These are phyloP conservation scores for Hypoxylon subgilvum DNA, from an alignment of 495 filamentous ascomycete species.

Conservation along the genomic window DNA sequence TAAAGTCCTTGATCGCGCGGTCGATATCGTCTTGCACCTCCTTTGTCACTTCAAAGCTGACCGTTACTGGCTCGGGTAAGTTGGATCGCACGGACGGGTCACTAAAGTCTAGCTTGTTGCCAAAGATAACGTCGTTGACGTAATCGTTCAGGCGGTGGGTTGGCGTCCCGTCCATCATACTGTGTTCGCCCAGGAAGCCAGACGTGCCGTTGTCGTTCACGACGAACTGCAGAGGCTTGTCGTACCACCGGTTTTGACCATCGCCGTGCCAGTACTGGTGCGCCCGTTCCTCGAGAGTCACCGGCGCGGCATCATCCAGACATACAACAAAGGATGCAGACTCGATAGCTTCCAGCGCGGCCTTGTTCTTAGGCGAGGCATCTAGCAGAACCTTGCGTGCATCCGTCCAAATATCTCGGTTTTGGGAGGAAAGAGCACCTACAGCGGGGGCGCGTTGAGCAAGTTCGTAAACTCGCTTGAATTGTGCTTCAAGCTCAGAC, in stretches of 20 bases:
- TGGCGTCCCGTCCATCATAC: conserved; percentile 99
- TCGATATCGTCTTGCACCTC: conserved; percentile 76
- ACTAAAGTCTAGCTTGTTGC: conserved; percentile 87
- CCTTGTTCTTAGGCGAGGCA: conserved; percentile 75
- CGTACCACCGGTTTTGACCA: conserved; percentile 94
- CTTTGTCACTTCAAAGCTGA: conserved; percentile 78
- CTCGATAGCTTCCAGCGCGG: conserved; percentile 80
- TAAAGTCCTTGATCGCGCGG: conserved; percentile 76
- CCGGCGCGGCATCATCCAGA: conserved; percentile 88
- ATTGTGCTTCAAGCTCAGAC: conserved; percentile 85
- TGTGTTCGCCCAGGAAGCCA: conserved; percentile 98
- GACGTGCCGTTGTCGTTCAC: conserved; percentile 97
- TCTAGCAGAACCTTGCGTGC: conserved; percentile 77
- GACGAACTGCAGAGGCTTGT: conserved; percentile 98
- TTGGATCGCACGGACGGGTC: conserved; percentile 75
- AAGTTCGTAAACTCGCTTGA: conserved; percentile 80
- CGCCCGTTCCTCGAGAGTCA: conserved; percentile 94
- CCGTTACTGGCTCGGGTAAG: conserved; percentile 76
- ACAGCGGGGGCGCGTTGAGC: conserved; percentile 72
- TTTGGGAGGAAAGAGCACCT: conserved; percentile 86
- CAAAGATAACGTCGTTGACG: conserved; percentile 85
- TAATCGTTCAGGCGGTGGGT: conserved; percentile 97
- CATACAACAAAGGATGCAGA: conserved; percentile 91
- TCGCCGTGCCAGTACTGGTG: conserved; percentile 99
- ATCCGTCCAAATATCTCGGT: conserved; percentile 91